Percentiles rank a stretch among this genome's conserved stretches.
phyloP scores from a whole-genome alignment of 2,329 filamentous ascomycete species.

The Cyclaneusma minus region DNA sequence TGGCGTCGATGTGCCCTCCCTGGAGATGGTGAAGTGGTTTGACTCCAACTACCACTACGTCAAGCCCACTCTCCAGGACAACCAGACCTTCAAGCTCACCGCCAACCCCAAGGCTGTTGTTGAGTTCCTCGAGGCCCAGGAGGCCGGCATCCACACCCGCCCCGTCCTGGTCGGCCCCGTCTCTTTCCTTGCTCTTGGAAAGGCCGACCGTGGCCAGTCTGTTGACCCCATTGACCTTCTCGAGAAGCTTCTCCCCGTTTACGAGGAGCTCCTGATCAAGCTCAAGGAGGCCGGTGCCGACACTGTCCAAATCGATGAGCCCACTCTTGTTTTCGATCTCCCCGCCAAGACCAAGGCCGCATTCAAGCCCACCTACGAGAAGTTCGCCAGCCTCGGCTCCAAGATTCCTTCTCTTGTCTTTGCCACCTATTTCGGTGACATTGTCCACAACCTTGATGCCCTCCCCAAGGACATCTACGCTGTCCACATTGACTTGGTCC shows the following conservation, averaged over 20 bases:
- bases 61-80: slow-evolving; percentile 94
- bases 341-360: slow-evolving; percentile 81
- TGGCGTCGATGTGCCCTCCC: slow-evolving; percentile 76
- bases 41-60: slow-evolving; percentile 99
- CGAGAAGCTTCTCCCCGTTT: slow-evolving; percentile 84
- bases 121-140: slow-evolving; percentile 96
- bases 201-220: slow-evolving; percentile 90
- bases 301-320: slow-evolving; percentile 97
- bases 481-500: slow-evolving; percentile 90
- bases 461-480: slow-evolving; percentile 67
- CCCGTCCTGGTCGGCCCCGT: slow-evolving; percentile 92
- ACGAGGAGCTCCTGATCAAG: slow-evolving; percentile 81
- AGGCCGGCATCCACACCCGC: slow-evolving; percentile 81
- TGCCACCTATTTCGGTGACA: slow-evolving; percentile 97
- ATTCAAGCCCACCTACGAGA: slow-evolving; percentile 96
- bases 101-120: slow-evolving; percentile 81
- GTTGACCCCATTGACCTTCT: slow-evolving; percentile 90
- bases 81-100: slow-evolving; percentile 86
- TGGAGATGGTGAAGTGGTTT: slow-evolving; percentile 99
- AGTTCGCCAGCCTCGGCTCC: slow-evolving; percentile 59
- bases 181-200: slow-evolving; percentile 93
- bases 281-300: slow-evolving; percentile 94
- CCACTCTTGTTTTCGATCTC: slow-evolving; percentile 88
- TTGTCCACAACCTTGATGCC: slow-evolving; percentile 95
- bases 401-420: slow-evolving; percentile 79